Evolutionary conservation across 805 yeast genomes (phyloP).

Genomic region (Schizosaccharomyces japonicus): DNA sequence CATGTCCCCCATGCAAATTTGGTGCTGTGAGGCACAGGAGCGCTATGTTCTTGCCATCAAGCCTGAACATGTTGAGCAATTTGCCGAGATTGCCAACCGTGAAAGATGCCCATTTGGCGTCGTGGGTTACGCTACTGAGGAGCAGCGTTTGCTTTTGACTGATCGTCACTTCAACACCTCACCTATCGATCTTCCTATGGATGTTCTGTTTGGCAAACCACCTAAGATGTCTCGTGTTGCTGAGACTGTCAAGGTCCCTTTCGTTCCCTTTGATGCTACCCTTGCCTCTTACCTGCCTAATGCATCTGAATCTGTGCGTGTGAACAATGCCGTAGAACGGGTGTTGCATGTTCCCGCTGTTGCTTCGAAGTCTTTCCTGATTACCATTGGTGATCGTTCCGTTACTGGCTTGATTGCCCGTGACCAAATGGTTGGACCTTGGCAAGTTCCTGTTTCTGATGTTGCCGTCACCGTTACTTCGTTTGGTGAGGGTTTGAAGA

Average conservation of each 20-base stretch:
- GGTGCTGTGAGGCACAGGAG: conserved; percentile 99
- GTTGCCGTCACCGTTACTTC: conserved; percentile 91
- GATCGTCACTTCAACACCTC: conserved; percentile 57
- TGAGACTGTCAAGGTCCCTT: conserved; percentile 30
- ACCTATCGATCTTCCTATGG: conserved; percentile 90
- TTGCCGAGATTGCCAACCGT: conserved; percentile 64
- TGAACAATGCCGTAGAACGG: conserved; percentile 50
- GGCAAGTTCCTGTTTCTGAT: conserved; percentile 98
- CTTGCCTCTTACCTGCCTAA: conserved; percentile 15
- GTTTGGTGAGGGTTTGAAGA: conserved; percentile 45
- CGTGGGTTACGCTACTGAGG: conserved; percentile 81
- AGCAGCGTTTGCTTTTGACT: conserved; percentile 55
- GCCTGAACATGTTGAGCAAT: conserved; percentile 45
- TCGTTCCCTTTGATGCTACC: conserved; percentile 15
- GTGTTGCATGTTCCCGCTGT: conserved; percentile 80
- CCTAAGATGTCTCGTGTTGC: conserved; percentile 80
- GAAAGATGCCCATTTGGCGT: conserved; percentile 93
- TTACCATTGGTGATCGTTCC: conserved; percentile 96
- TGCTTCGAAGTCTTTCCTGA: conserved; percentile 79
- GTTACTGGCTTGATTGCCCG: conserved; percentile 91
- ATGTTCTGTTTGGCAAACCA: conserved; percentile 83
- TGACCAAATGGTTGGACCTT: conserved; percentile 97
- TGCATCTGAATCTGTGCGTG: conserved; percentile 1
- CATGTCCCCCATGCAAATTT: conserved; percentile 97
- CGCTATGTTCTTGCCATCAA: conserved; percentile 86